These are phyloP conservation scores for Calonectria leucothoes DNA, from an alignment of 2,329 filamentous ascomycete genomes.

Conservation along the genomic window DNA sequence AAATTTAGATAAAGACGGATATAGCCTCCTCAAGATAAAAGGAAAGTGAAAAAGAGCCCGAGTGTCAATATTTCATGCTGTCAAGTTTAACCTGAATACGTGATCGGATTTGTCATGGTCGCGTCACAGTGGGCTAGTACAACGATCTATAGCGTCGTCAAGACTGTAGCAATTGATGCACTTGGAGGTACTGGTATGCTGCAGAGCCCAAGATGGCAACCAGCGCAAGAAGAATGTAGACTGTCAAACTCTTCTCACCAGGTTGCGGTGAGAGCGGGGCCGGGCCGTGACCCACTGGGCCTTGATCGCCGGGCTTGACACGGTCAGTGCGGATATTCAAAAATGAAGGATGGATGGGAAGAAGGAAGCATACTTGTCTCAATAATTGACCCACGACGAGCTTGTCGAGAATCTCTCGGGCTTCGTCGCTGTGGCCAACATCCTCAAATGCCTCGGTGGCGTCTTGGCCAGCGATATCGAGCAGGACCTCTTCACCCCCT, in stretches of 20 bases:
- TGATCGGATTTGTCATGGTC: neutral
- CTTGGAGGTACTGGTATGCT: neutral
- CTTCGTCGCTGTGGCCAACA: conserved; percentile 25
- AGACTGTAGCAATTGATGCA: neutral
- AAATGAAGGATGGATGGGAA: neutral
- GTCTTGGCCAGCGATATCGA: conserved; percentile 16
- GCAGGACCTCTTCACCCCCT: conserved; percentile 17
- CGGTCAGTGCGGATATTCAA: neutral
- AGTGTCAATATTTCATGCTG: neutral
- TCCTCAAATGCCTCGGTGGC: conserved; percentile 26
- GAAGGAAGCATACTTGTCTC: neutral
- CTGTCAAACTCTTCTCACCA: neutral
- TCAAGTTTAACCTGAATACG: neutral
- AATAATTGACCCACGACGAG: neutral
- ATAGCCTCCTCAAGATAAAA: neutral
- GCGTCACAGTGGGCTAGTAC: neutral
- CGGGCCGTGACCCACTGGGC: neutral
- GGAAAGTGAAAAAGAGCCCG: neutral
- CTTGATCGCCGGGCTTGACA: conserved; percentile 2
- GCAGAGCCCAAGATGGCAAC: neutral
- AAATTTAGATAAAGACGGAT: neutral
- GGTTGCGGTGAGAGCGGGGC: neutral
- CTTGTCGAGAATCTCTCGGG: conserved; percentile 12
- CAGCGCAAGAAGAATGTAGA: neutral
- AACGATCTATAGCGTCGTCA: neutral